Evolutionary conservation across 2,329 filamentous ascomycete genomes (phyloP).

Genomic region (Talaromyces albobiverticillius): DNA sequence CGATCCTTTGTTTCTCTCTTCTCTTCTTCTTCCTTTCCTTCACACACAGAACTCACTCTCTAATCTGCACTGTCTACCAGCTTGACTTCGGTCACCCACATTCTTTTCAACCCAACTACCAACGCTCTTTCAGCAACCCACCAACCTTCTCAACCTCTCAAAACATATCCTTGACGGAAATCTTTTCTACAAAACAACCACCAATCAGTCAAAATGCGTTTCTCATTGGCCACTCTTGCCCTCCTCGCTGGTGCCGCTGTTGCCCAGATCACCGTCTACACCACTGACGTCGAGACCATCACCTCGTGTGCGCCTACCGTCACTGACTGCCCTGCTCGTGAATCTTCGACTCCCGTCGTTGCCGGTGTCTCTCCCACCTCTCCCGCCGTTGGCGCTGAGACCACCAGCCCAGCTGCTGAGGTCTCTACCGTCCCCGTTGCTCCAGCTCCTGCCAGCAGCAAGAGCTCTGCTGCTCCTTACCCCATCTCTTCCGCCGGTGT

Average conservation of each 20-base stretch:
- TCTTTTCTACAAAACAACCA: conserved; percentile 25
- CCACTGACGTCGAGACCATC: conserved; percentile 60
- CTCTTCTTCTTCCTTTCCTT: neutral
- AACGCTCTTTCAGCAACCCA: conserved; percentile 27
- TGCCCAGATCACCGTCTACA: conserved; percentile 51
- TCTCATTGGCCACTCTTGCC: conserved; percentile 39
- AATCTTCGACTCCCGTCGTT: conserved; percentile 13
- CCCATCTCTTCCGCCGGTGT: conserved; percentile 9
- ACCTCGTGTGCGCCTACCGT: conserved; percentile 61
- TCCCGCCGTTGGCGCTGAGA: conserved; percentile 14
- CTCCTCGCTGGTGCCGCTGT: conserved; percentile 36
- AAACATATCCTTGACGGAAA: conserved; percentile 21
- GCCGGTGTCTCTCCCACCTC: conserved; percentile 11
- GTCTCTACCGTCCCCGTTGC: conserved; percentile 12
- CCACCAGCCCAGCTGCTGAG: conserved; percentile 15
- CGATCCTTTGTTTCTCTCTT: conserved; percentile 13
- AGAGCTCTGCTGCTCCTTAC: conserved; percentile 7
- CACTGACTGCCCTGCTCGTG: conserved; percentile 54
- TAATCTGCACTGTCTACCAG: conserved; percentile 31
- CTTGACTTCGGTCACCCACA: conserved; percentile 45
- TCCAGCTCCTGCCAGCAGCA: conserved; percentile 16
- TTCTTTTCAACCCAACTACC: conserved; percentile 41
- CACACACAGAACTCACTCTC: conserved; percentile 20
- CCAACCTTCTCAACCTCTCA: conserved; percentile 23
- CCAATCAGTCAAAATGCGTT: conserved; percentile 43